Conservation (phyloP, 2,329 filamentous ascomycete species). For the Nakataea oryzae region DNA sequence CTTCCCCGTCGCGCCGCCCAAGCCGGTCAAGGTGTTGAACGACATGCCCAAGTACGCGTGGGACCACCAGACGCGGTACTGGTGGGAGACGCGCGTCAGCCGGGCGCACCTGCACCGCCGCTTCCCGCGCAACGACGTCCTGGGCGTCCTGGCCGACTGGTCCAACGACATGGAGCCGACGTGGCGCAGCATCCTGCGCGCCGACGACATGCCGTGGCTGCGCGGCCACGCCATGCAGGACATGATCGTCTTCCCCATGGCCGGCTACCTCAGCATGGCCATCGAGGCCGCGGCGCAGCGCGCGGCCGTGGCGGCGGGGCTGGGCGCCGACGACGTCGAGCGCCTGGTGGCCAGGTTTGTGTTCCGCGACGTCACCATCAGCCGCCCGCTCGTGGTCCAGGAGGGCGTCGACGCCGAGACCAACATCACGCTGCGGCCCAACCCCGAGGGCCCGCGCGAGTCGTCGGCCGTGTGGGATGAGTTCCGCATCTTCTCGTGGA, state of each 20-base stretch:
- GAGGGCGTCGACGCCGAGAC: constrained; percentile 17
- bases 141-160: constrained; percentile 21
- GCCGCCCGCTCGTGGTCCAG: constrained; percentile 17
- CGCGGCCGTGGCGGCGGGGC: constrained; percentile 6
- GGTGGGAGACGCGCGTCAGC: constrained; percentile 14
- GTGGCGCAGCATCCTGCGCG: constrained; percentile 25
- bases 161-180: constrained; percentile 23
- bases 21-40: constrained; percentile 4
- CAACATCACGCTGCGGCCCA: constrained; percentile 12
- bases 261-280: constrained; percentile 30
- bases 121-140: constrained; percentile 21
- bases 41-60: constrained; percentile 11
- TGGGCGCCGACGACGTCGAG: background rate
- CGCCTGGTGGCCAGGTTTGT: constrained; percentile 9
- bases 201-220: constrained; percentile 31
- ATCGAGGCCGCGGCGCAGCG: constrained; percentile 19
- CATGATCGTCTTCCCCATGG: constrained; percentile 32
- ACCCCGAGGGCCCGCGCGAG: constrained; percentile 7
- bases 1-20: constrained; percentile 5
- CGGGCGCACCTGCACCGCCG: constrained; percentile 20
- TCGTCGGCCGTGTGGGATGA: constrained; percentile 15
- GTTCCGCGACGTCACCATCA: constrained; percentile 17
- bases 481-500: constrained; percentile 19
- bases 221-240: constrained; percentile 37
- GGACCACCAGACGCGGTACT: constrained; percentile 9